phyloP scores from a whole-genome alignment of 352 stramenopile species.

The Pythium scleroteichum region DNA sequence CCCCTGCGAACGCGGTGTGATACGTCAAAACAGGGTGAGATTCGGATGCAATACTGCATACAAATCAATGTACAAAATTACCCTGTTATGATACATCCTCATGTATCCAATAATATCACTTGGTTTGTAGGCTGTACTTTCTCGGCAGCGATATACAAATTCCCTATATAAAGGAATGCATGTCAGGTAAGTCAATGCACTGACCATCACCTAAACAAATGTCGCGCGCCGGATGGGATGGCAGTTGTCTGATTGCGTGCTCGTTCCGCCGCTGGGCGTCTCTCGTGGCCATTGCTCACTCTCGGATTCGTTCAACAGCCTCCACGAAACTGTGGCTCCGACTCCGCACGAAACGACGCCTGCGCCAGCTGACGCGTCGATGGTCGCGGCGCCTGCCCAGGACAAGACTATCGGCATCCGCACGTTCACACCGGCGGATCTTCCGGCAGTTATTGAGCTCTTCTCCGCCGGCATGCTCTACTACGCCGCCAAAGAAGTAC shows the following conservation, averaged over 20 bases:
- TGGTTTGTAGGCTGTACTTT: too few relatives aligned
- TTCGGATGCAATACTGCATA: too few relatives aligned
- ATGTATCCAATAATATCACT: too few relatives aligned
- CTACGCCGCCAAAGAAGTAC: conserved; percentile 9
- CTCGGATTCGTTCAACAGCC: neutral
- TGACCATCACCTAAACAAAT: neutral
- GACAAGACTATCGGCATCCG: conserved; percentile 25
- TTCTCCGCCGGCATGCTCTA: conserved; percentile 24
- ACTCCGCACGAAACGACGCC: neutral
- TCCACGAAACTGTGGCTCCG: neutral
- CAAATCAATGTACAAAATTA: too few relatives aligned
- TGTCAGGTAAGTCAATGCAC: too few relatives aligned
- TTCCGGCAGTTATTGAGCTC: conserved; percentile 16
- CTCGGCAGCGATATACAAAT: too few relatives aligned
- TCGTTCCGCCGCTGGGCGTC: too few relatives aligned
- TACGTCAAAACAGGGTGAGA: too few relatives aligned
- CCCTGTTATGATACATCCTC: too few relatives aligned
- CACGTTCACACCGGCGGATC: conserved; percentile 20
- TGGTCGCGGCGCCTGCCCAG: neutral
- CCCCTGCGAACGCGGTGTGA: too few relatives aligned
- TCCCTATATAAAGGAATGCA: too few relatives aligned
- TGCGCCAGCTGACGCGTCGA: neutral
- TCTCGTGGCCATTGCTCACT: too few relatives aligned
- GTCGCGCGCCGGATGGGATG: neutral
- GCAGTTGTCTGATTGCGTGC: neutral